These are phyloP conservation scores for Eurotiales sp. DNA, from an alignment of 2,329 filamentous ascomycete genomes.

Conservation along the genomic window DNA sequence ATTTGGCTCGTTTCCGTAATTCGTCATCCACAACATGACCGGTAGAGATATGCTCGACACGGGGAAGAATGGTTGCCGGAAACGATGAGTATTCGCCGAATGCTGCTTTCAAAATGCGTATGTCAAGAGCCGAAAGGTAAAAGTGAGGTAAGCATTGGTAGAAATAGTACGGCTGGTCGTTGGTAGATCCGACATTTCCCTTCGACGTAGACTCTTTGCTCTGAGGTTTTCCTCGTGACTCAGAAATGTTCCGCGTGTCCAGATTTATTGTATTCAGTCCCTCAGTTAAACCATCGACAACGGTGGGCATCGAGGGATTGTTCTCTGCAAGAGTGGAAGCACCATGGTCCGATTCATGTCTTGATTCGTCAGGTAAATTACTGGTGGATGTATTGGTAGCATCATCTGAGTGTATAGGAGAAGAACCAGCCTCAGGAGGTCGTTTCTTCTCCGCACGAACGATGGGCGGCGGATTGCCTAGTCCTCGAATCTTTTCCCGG, in stretches of 20 bases:
- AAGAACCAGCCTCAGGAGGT: too few species aligned
- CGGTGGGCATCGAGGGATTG: neutral
- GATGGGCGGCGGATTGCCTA: conserved; percentile 60
- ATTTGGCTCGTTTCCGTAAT: conserved; percentile 77
- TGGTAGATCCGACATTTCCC: conserved; percentile 39
- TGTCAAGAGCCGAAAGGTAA: conserved; percentile 86
- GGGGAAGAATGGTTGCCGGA: conserved; percentile 78
- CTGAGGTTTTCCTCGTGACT: conserved; percentile 23
- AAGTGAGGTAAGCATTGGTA: conserved; percentile 85
- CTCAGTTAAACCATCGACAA: conserved; percentile 20
- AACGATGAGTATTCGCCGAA: conserved; percentile 81
- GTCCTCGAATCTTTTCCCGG: conserved; percentile 69
- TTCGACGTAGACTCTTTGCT: conserved; percentile 18
- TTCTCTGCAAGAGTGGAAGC: neutral
- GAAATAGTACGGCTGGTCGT: conserved; percentile 68
- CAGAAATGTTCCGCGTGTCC: conserved; percentile 16
- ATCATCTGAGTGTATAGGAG: too few species aligned
- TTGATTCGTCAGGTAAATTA: conserved; percentile 24
- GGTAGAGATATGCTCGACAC: conserved; percentile 83
- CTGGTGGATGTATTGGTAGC: too few species aligned
- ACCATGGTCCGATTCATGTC: conserved; percentile 23
- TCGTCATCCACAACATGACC: conserved; percentile 85
- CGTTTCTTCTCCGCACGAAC: conserved; percentile 49
- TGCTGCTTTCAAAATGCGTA: conserved; percentile 83
- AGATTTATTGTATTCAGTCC: conserved; percentile 23